Base-by-base conservation (phyloP, 257 asterid species). In the Rehmannia glutinosa region DNA sequence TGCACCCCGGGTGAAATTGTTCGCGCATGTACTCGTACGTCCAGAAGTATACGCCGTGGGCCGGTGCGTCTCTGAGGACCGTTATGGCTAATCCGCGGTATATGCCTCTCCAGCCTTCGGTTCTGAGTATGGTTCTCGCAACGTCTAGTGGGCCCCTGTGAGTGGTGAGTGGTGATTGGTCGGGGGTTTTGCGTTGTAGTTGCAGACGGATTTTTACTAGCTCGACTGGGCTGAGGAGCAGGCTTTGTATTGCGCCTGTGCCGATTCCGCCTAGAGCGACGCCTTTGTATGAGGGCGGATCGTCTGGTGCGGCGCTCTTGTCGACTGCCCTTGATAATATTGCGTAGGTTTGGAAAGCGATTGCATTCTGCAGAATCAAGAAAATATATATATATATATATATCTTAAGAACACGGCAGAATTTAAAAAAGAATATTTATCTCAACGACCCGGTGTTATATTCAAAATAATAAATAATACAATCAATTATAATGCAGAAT, bases 141-240 rank as follows among this genome's bases (percentile, higher is more conserved):
- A 86, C 77, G 1, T 82, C 81, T 1, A 64, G 17, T 20, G 96
- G 96, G 6, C 99, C 96, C 65, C 33, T 77, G 62, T 71, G 78
- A 27, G 58, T 27, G 58, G 33, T 11, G 35, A 10, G n/a, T 33
- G 39, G 27, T 6, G 79, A 16, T 68, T 60, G 74, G 66, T 15
- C 11, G 19, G 69, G 20, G 21, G 60, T 23, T 61, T 47, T 80
- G 13, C 72, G 56, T 68, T 86, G 97, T 16, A 88, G 73, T 23
- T 93, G 99, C 3, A 93, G 87, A n/a, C 88, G 96, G 79, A 93
- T 90, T 81, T 93, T 93, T 36, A 90, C 75, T 7, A 90, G 84
- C 78, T 93, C 99, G n/a, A 93, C 94, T 0, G 97, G 96, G 84
- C 94, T 84, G 64, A 90, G 91, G 30, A 90, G 33, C 5, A 93